Percentiles rank a stretch among this genome's conserved stretches.
Evolutionary conservation across 75 land plant species (phyloP).

Genomic region (Cryptomeria japonica): DNA sequence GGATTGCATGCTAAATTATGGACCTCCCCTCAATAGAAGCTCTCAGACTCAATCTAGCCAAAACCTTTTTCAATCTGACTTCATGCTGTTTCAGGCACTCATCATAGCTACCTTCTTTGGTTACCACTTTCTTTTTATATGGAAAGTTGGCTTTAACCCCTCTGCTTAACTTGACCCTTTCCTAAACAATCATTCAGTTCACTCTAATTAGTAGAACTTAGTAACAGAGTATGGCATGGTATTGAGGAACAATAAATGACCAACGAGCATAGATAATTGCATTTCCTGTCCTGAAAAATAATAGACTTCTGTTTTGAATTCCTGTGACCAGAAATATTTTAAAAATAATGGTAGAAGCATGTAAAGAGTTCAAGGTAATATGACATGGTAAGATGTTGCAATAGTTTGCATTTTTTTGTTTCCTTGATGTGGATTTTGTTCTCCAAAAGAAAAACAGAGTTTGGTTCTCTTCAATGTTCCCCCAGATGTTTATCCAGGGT

Average conservation of each 20-base stretch:
- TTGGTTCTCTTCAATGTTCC: neutral
- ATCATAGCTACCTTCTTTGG: too few relatives aligned
- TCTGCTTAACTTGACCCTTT: too few relatives aligned
- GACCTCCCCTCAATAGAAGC: too few relatives aligned
- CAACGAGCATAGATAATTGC: neutral
- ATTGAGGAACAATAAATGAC: neutral
- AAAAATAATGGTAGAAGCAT: neutral
- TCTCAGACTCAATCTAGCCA: too few relatives aligned
- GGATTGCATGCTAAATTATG: too few relatives aligned
- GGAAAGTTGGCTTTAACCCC: too few relatives aligned
- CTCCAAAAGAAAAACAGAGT: neutral
- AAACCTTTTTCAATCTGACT: too few relatives aligned
- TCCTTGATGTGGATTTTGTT: neutral
- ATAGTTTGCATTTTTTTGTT: neutral
- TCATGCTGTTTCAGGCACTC: too few relatives aligned
- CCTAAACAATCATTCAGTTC: too few relatives aligned
- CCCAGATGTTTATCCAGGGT: neutral
- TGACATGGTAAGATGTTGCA: neutral
- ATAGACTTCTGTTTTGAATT: neutral
- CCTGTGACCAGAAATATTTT: neutral
- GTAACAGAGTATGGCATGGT: neutral
- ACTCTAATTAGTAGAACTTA: too few relatives aligned
- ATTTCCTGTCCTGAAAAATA: neutral
- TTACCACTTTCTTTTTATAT: too few relatives aligned
- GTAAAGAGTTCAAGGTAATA: neutral